Evolutionary conservation across 2,329 filamentous ascomycete genomes (phyloP), one percentile per base, ranked within the genome.

Genomic region (Plectosphaerella plurivora): DNA sequence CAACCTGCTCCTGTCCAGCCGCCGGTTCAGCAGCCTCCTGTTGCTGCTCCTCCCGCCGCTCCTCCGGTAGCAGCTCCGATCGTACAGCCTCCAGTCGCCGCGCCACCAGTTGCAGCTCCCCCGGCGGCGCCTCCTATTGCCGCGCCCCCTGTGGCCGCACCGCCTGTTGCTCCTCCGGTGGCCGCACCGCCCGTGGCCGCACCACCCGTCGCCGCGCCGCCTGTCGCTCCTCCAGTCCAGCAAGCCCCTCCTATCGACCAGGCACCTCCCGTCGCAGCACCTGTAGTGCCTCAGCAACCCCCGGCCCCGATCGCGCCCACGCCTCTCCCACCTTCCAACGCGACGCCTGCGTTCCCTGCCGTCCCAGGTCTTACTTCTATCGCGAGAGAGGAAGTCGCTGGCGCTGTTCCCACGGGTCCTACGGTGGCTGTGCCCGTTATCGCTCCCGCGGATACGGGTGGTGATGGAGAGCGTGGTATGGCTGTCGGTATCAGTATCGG

Each of bases 401-500:
- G 22, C 15, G 33, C 14, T 28, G 22, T 37, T 8, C 41, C 47
- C 3, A 37, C 20, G 14, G 44, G 25, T 5, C 18, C 44, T 15
- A n/a, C 48, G 3, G 14, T 35, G 18, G 48, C 47, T 20, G 46
- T 18, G 14, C 47, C 47, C 2, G 35, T 20, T 2, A 45, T 45
- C 25, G 25, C 48, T 3, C 48, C 48, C 12, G 48, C 48, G 9
- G 14, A 42, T 14, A 45, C 48, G 2, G 48, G 48, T 24, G 48
- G 48, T n/a, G 48, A 50, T 16, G 22, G 14, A 3, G 24, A 50
- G 15, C 48, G 48, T 8, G 48, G 48, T 22, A 35, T 50, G 5
- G 48, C 48, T 9, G 37, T 50, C 6, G 48, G 48, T 15, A 50
- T 50, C 15, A 50, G 36, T 8, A 28, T 50, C 14, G 48, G 48